phyloP scores from a whole-genome alignment of 2,329 filamentous ascomycete species.

The Xylariales sp. region DNA sequence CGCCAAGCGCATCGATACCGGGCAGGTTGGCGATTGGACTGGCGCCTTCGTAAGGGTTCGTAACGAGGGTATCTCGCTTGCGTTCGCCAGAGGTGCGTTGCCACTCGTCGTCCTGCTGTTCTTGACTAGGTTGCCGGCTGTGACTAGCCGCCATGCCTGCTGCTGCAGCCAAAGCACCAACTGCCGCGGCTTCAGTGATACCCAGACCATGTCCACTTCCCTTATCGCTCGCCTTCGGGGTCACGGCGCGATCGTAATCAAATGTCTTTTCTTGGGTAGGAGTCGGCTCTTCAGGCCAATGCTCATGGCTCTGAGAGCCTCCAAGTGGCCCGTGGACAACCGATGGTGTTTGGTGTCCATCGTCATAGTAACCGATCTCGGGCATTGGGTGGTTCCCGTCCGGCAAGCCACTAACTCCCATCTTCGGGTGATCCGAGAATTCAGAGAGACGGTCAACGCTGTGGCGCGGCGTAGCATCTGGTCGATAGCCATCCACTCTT shows the following conservation, averaged over 20 bases:
- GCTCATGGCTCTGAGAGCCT: slow-evolving; percentile 31
- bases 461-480: slow-evolving; percentile 52
- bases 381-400: slow-evolving; percentile 67
- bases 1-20: slow-evolving; percentile 42
- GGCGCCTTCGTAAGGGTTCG: slow-evolving; percentile 62
- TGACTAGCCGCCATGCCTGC: slow-evolving; percentile 41
- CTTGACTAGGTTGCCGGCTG: slow-evolving; percentile 50
- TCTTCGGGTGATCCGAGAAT: slow-evolving; percentile 44
- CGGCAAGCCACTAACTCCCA: slow-evolving; percentile 68
- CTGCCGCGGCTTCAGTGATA: slow-evolving; percentile 43
- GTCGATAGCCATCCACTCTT: slow-evolving; percentile 45
- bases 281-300: slow-evolving; percentile 28
- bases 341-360: slow-evolving; percentile 64
- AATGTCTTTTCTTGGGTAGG: slow-evolving; percentile 28
- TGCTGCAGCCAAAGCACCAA: slow-evolving; percentile 48
- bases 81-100: slow-evolving; percentile 56
- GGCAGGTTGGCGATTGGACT: slow-evolving; percentile 56
- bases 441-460: slow-evolving; percentile 55
- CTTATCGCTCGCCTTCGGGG: slow-evolving; percentile 25
- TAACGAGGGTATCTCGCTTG: slow-evolving; percentile 62
- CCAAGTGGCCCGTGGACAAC: slow-evolving; percentile 71
- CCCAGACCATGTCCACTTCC: slow-evolving; percentile 36
- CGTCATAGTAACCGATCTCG: slow-evolving; percentile 63
- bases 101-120: slow-evolving; percentile 61
- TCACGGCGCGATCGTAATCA: slow-evolving; percentile 25